A percentile compares a stretch with the other conserved stretches of the same genome.
These are phyloP conservation scores for Leccinum longicurvipes DNA, from an alignment of 768 basidiomycete genomes.

Conservation along the genomic window DNA sequence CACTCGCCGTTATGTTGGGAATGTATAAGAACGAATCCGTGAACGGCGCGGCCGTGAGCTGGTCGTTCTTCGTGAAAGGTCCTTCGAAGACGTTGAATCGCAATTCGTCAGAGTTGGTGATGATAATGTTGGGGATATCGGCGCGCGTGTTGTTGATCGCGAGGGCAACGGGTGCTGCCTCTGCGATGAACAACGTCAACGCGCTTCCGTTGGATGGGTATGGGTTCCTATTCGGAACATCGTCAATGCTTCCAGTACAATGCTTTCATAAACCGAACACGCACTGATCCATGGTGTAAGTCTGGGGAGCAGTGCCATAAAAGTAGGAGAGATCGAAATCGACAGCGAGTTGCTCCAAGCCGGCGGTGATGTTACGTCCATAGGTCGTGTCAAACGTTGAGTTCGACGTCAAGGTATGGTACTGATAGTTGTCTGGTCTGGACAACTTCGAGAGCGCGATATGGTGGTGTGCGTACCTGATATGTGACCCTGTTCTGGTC, in stretches of 20 bases:
- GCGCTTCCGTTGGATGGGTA: constrained; percentile 60
- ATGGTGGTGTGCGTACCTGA: constrained; percentile 42
- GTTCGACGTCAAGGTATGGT: constrained; percentile 56
- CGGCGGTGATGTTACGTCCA: constrained; percentile 53
- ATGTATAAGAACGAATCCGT: constrained; percentile 62
- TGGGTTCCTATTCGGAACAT: constrained; percentile 41
- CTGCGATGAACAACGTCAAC: constrained; percentile 53
- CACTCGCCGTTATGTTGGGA: constrained; percentile 45
- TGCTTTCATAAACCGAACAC: constrained; percentile 12
- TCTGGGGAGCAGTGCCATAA: constrained; percentile 74
- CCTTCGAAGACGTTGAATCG: constrained; percentile 69
- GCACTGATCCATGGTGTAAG: constrained; percentile 65
- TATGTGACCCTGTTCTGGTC: constrained; percentile 78
- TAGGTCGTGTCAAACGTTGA: constrained; percentile 57
- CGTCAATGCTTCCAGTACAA: neutral
- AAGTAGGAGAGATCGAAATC: constrained; percentile 59
- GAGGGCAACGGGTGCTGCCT: constrained; percentile 54
- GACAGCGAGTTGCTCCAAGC: constrained; percentile 50
- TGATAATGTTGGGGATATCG: constrained; percentile 57
- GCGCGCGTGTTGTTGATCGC: constrained; percentile 62
- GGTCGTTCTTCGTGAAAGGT: constrained; percentile 76
- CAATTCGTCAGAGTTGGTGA: constrained; percentile 60
- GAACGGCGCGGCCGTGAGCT: constrained; percentile 73
- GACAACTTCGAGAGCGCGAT: neutral
- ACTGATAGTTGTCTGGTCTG: constrained; percentile 38